Evolutionary conservation across 2,329 filamentous ascomycete species (phyloP), one percentile per base, ranked within the genome.

Genomic region (Aspergillus sergii): DNA sequence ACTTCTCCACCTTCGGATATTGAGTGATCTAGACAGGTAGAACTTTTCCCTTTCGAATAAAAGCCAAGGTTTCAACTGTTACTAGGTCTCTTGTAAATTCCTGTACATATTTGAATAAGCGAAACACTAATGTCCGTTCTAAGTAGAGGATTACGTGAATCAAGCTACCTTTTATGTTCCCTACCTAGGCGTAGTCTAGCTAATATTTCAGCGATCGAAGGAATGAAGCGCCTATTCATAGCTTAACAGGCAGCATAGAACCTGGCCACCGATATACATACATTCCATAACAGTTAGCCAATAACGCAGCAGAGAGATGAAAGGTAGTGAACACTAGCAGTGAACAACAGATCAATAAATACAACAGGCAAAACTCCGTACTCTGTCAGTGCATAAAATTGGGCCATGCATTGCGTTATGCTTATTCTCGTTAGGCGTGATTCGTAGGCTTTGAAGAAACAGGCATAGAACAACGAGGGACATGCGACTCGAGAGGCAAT

Each of bases 21-120:
- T 21, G 30, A 58, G 36, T 58, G 23, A 36, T 57, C 9, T 46
- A 56, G 50, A 58, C 51, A 28, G 48, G 60, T 63, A 63, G 64
- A 66, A 45, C n/a, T 45, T 51, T 57, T 55, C 12, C 34, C 12
- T 50, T 19, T 48, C 60, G 57, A 64, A 59, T 64, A 66, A 66
- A 62, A 60, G 45, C 56, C 59, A 48, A 46, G 55, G 51, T 36
- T 26, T 63, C 39, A 48, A 51, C 12, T 28, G 16, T 36, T 30
- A 28, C n/a, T 39, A 16, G 43, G 16, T 45, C 23, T 23, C 6
- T 21, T 57, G 36, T n/a, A 59, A 14, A 48, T 48, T 26, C 12
- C 10, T 30, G 6, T 50, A 7, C 8, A 58, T 21, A 11, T 41
- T 30, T 8, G 50, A 36, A 58, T 34, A 30, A 43, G 57, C 26